Conservation (phyloP, 495 filamentous ascomycete species). For the Hyphodiscus hymeniophilus region DNA sequence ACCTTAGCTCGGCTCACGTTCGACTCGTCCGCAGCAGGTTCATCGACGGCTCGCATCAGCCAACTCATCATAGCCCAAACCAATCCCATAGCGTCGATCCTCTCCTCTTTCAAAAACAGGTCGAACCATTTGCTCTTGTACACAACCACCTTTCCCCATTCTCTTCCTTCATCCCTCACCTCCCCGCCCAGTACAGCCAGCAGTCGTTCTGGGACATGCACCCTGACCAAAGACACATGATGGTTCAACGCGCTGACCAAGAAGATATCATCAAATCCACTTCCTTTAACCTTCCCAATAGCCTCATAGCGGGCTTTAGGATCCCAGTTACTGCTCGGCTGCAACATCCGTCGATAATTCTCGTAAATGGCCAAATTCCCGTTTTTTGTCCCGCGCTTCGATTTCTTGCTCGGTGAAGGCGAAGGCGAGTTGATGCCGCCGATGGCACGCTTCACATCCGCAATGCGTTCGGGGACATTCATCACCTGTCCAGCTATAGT, state of each 20-base stretch:
- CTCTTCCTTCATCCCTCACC: conserved; percentile 9
- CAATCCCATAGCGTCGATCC: conserved; percentile 60
- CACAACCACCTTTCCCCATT: conserved; percentile 50
- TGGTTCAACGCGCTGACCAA: conserved; percentile 76
- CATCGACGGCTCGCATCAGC: conserved; percentile 38
- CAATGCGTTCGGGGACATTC: neutral
- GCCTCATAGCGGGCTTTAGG: conserved; percentile 61
- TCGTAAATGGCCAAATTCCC: conserved; percentile 45
- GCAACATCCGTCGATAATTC: conserved; percentile 49
- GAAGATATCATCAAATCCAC: conserved; percentile 59
- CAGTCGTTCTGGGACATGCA: conserved; percentile 61
- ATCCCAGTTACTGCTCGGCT: conserved; percentile 66
- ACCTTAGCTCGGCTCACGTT: neutral
- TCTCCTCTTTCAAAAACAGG: conserved; percentile 57
- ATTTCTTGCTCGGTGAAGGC: conserved; percentile 14
- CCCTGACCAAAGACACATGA: conserved; percentile 66
- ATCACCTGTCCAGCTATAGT: conserved; percentile 8
- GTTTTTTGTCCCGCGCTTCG: conserved; percentile 30
- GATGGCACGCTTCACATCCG: conserved; percentile 7
- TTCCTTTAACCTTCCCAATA: conserved; percentile 44
- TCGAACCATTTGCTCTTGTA: conserved; percentile 74
- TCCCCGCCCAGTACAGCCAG: conserved; percentile 43
- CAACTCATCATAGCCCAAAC: conserved; percentile 72
- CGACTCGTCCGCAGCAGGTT: neutral
- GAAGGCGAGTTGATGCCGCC: conserved; percentile 8